Percentiles rank a stretch among this genome's conserved stretches.
Conservation (phyloP, 129 eudicot genomes). For the Artemisia tridentata region DNA sequence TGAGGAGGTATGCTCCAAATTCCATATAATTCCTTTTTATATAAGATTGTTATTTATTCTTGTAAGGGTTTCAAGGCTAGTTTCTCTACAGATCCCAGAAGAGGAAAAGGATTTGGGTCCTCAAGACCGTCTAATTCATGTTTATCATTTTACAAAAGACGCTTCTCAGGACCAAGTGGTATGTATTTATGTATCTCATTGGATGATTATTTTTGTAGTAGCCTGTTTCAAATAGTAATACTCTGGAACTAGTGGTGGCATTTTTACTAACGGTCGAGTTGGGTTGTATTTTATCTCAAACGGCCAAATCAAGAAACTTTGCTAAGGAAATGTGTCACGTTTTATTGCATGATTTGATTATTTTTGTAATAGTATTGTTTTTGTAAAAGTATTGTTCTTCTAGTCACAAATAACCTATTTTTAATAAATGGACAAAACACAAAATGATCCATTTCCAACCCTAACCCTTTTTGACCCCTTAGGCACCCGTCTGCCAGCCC, state of each 20-base stretch:
- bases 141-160: conserved; percentile 71
- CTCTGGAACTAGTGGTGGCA: no score
- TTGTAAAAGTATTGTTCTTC: neutral
- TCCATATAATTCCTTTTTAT: neutral
- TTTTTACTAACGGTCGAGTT: no score
- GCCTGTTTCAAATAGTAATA: no score
- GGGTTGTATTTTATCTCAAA: no score
- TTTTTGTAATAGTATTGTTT: no score
- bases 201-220: neutral
- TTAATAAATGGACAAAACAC: no score
- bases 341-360: neutral
- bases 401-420: neutral
- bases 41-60: neutral
- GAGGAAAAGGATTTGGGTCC: conserved; percentile 83
- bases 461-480: no score
- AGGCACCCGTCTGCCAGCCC: no score
- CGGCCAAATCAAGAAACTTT: neutral
- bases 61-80: neutral
- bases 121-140: conserved; percentile 76
- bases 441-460: no score
- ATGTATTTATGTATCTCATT: conserved; percentile 4
- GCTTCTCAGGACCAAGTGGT: conserved; percentile 62
- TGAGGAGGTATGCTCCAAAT: conserved; percentile 65
- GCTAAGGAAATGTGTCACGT: neutral
- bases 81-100: conserved; percentile 69